Conservation (phyloP, 1,139 yeast species). For the Debaryomyces nepalensis region DNA sequence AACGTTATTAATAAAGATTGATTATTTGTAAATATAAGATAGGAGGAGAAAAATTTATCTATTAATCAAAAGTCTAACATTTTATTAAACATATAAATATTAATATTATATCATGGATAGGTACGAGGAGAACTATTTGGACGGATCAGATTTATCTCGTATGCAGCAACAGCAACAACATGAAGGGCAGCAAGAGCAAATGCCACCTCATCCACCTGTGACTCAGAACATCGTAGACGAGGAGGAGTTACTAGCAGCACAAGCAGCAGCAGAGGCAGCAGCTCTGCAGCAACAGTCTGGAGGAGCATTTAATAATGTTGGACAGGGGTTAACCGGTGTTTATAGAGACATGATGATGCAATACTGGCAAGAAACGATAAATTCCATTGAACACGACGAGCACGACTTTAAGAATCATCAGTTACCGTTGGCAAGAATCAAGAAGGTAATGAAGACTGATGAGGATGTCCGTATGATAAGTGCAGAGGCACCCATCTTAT, state of each 20-base stretch:
- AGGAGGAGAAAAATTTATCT: background rate
- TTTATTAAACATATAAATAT: background rate
- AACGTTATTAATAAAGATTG: background rate
- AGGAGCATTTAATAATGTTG: slow-evolving; percentile 89
- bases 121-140: slow-evolving; percentile 18
- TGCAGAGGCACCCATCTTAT: slow-evolving; percentile 96
- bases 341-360: slow-evolving; percentile 90
- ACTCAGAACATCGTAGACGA: slow-evolving; percentile 37
- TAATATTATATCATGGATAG: slow-evolving; percentile 17
- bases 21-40: background rate
- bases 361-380: slow-evolving; percentile 96
- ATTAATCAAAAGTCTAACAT: background rate
- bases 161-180: slow-evolving; percentile 16
- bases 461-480: slow-evolving; percentile 97
- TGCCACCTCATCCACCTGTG: slow-evolving; percentile 17
- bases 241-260: slow-evolving; percentile 46
- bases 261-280: slow-evolving; percentile 55
- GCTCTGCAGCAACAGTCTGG: slow-evolving; percentile 52
- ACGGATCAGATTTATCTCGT: slow-evolving; percentile 16
- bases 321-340: slow-evolving; percentile 85
- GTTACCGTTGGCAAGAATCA: slow-evolving; percentile 90
- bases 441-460: slow-evolving; percentile 96
- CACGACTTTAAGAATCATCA: slow-evolving; percentile 95
- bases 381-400: slow-evolving; percentile 84
- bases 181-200: slow-evolving; percentile 10